Evolutionary conservation across 2,329 filamentous ascomycete genomes (phyloP).

Genomic region (Colletotrichum kahawae): DNA sequence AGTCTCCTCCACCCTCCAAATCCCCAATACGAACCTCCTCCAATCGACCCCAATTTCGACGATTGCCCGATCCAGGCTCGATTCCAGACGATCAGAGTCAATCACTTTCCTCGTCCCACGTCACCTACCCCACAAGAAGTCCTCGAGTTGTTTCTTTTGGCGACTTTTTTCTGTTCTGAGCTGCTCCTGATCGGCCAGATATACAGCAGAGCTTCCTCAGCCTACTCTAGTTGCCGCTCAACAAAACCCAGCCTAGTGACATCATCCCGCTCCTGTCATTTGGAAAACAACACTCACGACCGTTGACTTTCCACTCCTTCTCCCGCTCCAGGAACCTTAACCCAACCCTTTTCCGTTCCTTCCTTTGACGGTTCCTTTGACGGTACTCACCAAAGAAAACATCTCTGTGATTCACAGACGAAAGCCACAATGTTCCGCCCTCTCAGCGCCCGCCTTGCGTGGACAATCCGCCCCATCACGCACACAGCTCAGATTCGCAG

Average conservation of each 20-base stretch:
- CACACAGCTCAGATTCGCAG: not conserved
- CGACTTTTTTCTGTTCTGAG: not conserved
- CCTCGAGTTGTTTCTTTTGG: not conserved
- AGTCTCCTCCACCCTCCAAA: not conserved
- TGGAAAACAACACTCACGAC: not conserved
- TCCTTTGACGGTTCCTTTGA: not conserved
- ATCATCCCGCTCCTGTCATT: not conserved
- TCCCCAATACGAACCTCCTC: not conserved
- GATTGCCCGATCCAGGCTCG: not conserved
- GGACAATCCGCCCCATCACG: slow-evolving; percentile 10
- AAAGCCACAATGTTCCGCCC: slow-evolving; percentile 20
- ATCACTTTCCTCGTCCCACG: slow-evolving; percentile 6
- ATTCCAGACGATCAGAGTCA: slow-evolving; percentile 2
- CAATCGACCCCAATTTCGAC: not conserved
- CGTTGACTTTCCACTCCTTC: not conserved
- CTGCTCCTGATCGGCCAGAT: not conserved
- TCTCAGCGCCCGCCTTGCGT: slow-evolving; percentile 18
- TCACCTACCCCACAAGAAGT: slow-evolving; percentile 9
- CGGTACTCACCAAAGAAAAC: not conserved
- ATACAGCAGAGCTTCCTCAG: not conserved
- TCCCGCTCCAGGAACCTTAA: not conserved
- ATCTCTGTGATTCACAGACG: not conserved
- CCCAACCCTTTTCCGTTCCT: not conserved
- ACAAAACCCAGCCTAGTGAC: not conserved
- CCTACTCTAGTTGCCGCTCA: not conserved